Percentiles rank a stretch among this genome's conserved stretches.
Conservation (phyloP, 306 rosid species). For the Cicer pinnatifidum region DNA sequence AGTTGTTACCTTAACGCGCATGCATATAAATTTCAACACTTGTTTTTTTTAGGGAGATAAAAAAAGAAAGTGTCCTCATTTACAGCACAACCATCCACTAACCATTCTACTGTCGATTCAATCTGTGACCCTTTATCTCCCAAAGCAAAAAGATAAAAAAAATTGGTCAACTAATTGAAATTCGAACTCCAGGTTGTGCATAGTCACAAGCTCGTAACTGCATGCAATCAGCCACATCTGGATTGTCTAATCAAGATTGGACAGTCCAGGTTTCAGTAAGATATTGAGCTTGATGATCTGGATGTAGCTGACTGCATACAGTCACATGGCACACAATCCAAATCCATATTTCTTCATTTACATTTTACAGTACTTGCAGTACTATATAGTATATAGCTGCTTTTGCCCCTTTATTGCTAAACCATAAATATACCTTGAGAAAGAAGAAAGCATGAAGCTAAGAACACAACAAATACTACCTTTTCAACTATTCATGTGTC, state of each 20-base stretch:
- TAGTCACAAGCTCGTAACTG: too few relatives aligned
- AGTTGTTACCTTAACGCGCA: constrained; percentile 69
- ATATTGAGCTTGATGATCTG: too few relatives aligned
- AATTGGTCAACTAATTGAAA: constrained; percentile 58
- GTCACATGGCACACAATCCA: not conserved
- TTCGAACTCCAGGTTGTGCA: not conserved
- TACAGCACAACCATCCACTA: constrained; percentile 76
- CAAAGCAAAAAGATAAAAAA: constrained; percentile 54
- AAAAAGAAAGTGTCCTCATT: constrained; percentile 65
- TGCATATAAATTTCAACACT: constrained; percentile 67
- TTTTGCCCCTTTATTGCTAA: constrained; percentile 57
- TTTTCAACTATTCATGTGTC: constrained; percentile 43
- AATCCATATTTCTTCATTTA: constrained; percentile 45
- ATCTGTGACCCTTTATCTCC: constrained; percentile 56
- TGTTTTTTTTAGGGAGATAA: not conserved
- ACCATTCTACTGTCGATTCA: constrained; percentile 60
- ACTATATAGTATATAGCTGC: constrained; percentile 19
- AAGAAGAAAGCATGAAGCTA: constrained; percentile 50
- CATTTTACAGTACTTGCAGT: constrained; percentile 32
- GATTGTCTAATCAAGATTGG: too few relatives aligned
- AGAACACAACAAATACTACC: constrained; percentile 42
- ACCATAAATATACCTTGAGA: constrained; percentile 53
- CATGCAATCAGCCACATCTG: too few relatives aligned
- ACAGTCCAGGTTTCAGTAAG: too few relatives aligned
- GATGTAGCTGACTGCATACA: too few relatives aligned